phyloP scores from a whole-genome alignment of 257 asterid species.

The Echites panduratus region DNA sequence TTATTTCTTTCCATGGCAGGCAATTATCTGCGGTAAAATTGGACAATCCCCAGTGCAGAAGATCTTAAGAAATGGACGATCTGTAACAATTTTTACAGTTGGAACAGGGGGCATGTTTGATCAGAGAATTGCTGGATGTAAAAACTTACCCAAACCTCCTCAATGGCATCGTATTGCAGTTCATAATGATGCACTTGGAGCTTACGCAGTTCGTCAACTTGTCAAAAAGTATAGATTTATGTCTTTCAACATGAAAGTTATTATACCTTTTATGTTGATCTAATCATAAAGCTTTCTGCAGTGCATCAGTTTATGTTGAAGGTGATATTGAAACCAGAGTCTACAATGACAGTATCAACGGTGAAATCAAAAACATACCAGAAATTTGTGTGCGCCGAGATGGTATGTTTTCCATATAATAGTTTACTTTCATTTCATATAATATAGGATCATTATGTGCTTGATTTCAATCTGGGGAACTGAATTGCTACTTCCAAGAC shows the following conservation, averaged over 20 bases:
- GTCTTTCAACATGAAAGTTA: neutral
- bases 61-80: constrained; percentile 84
- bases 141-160: constrained; percentile 69
- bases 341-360: constrained; percentile 87
- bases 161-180: constrained; percentile 99
- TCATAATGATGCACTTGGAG: constrained; percentile 80
- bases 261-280: constrained; percentile 16
- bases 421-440: neutral
- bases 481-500: neutral
- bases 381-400: constrained; percentile 94
- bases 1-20: constrained; percentile 34
- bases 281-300: constrained; percentile 37
- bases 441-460: neutral
- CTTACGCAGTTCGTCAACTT: constrained; percentile 83
- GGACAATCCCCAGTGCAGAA: constrained; percentile 89
- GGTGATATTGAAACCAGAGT: constrained; percentile 98
- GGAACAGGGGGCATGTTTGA: constrained; percentile 98
- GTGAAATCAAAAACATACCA: constrained; percentile 84
- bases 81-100: constrained; percentile 77
- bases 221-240: constrained; percentile 53
- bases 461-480: neutral
- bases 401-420: constrained; percentile 43
- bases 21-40: constrained; percentile 83
- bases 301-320: constrained; percentile 93
- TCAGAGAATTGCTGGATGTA: constrained; percentile 57